phyloP scores from a whole-genome alignment of 2,329 filamentous ascomycete species.

The Colletotrichum sp. region DNA sequence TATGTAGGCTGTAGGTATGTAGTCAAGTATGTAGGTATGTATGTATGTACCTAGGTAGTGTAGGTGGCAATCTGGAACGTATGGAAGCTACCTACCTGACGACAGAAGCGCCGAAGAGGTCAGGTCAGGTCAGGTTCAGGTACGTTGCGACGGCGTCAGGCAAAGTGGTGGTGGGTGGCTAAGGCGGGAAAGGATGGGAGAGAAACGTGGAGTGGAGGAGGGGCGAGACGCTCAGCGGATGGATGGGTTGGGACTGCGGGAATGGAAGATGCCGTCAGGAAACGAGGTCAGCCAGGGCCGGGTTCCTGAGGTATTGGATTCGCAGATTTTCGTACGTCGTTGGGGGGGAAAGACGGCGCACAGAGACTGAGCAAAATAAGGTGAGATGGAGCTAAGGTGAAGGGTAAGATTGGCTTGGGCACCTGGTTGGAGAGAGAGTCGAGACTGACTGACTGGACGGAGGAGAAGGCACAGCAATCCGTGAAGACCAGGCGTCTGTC shows the following conservation, averaged over 20 bases:
- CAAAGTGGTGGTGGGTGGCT: not conserved
- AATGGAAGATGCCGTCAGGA: not conserved
- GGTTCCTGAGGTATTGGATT: not conserved
- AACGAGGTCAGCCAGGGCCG: not conserved
- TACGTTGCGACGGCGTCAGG: not conserved
- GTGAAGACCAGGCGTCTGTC: not conserved
- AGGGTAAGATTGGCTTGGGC: not conserved
- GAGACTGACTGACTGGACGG: not conserved
- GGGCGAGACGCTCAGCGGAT: not conserved
- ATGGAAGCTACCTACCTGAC: not conserved
- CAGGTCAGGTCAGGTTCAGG: not conserved
- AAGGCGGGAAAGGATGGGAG: not conserved
- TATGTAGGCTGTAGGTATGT: not conserved
- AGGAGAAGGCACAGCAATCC: not conserved
- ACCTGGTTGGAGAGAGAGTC: not conserved
- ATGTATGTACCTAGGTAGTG: not conserved
- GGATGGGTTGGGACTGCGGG: not conserved
- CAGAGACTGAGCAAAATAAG: not conserved
- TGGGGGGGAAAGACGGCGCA: not conserved
- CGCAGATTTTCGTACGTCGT: not conserved
- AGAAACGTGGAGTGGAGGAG: not conserved
- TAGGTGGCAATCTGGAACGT: conserved; percentile 3
- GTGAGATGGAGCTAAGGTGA: not conserved
- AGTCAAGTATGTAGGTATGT: not conserved
- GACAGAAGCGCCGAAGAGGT: not conserved